Percentiles rank a stretch among this genome's conserved stretches.
phyloP scores from a whole-genome alignment of 169 alveolate species.

The Plasmodium berghei region DNA sequence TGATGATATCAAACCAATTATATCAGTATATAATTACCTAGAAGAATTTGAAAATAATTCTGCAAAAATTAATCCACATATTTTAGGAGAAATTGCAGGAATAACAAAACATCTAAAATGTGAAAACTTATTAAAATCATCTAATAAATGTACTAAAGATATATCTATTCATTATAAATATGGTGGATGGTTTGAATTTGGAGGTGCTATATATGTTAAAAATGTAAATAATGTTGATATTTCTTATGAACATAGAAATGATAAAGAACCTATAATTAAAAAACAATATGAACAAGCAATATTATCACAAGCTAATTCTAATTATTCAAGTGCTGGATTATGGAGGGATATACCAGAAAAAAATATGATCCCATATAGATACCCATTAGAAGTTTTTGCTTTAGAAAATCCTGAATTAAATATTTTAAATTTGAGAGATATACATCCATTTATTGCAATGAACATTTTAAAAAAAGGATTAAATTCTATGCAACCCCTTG shows the following conservation, averaged over 20 bases:
- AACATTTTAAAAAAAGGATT: constrained; percentile 51
- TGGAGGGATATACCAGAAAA: constrained; percentile 69
- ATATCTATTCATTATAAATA: constrained; percentile 54
- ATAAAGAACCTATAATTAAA: constrained; percentile 35
- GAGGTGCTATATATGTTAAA: constrained; percentile 37
- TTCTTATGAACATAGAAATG: constrained; percentile 6
- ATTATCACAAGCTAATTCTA: constrained; percentile 48
- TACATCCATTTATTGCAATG: constrained; percentile 35
- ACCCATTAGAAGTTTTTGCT: constrained; percentile 34
- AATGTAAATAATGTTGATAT: constrained; percentile 18
- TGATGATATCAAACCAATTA: constrained; percentile 11
- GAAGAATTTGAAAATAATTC: constrained; percentile 11
- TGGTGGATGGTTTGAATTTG: constrained; percentile 77
- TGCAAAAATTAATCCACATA: constrained; percentile 36
- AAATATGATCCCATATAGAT: constrained; percentile 35
- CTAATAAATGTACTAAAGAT: constrained; percentile 21
- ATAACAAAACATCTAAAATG: constrained; percentile 60
- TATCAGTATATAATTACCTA: constrained; percentile 32
- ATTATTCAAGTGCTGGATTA: constrained; percentile 21
- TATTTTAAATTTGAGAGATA: constrained; percentile 24
- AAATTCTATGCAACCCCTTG: constrained; percentile 8
- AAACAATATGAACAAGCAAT: constrained; percentile 36
- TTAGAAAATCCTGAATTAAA: constrained; percentile 55
- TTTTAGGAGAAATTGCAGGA: constrained; percentile 70
- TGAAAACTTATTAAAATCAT: background rate